Evolutionary conservation across 352 stramenopile genomes (phyloP), one percentile per base, ranked within the genome.

Genomic region (Phytophthora fragariaefolia): DNA sequence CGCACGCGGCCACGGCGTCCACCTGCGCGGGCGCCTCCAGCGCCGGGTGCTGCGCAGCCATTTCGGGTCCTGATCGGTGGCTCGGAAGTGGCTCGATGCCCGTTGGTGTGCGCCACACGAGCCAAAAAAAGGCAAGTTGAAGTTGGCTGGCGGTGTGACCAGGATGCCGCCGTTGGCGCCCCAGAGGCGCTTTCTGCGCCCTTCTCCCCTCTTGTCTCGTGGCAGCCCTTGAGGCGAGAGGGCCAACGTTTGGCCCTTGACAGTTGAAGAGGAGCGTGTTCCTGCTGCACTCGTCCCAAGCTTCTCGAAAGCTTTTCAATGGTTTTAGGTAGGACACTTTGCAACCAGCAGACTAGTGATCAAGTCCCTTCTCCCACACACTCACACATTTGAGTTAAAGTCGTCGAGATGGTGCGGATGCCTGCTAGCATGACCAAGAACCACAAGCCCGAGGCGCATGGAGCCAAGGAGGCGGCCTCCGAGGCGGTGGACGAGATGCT

Each of bases 1-100:
- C 55, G 22, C 63, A 77, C 28, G 64, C 71, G 26, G 79, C 80
- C 2, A 89, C 38, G 38, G 78, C 76, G 53, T 89, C 80, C 32
- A 89, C 74, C 23, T 86, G 78, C 38, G 71, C 67, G 7, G 58
- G 48, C 20, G 76, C 69, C n/a, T 61, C 40, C 65, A 69, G 76
- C 28, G 67, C 63, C 2, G 43, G 56, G 15, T 76, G 66, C 48
- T 55, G 49, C 34, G 38, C 9, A 40, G 50, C 15, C 60, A 68
- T 72, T n/a, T 22, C 36, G 38, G 38, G 22, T 46, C 15, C 5
- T 6, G 34, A 18, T 43, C n/a, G n/a, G 34, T 42, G 34, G 34
- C 34, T 42, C 13, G 34, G 13, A 42, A 42, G 18, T 42, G 34
- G 18, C 34, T n/a, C n/a, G n/a, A n/a, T n/a, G n/a, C n/a, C n/a